Conservation (phyloP, 306 rosid species). For the Hippophae tibetana region DNA sequence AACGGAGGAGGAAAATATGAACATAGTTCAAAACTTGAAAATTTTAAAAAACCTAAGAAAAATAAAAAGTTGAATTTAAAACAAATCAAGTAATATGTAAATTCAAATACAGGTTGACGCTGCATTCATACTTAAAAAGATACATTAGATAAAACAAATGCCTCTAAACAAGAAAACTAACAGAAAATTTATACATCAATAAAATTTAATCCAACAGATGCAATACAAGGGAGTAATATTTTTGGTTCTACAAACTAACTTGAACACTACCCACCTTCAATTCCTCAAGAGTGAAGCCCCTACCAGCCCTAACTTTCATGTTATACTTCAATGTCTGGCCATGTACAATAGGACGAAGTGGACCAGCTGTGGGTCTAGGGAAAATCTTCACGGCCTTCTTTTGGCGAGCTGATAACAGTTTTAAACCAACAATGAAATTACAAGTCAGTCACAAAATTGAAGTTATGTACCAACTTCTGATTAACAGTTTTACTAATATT, state of each 20-base stretch:
- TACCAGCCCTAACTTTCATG: constrained; percentile 4
- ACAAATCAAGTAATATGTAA: too few species aligned
- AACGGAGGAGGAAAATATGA: background rate
- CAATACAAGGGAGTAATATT: too few species aligned
- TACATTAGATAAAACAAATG: background rate
- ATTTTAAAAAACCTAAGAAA: background rate
- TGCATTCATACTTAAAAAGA: background rate
- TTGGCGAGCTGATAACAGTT: constrained; percentile 40
- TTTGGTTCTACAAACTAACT: background rate
- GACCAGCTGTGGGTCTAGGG: constrained; percentile 61
- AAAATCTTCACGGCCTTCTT: constrained; percentile 65
- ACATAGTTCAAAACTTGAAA: background rate
- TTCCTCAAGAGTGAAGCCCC: constrained; percentile 52
- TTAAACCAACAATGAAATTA: background rate
- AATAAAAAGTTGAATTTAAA: background rate
- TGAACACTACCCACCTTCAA: constrained; percentile 23
- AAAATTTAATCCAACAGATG: too few species aligned
- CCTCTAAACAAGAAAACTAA: background rate
- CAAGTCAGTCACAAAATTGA: background rate
- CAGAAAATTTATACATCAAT: background rate
- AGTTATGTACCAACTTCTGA: too few species aligned
- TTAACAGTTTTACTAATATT: background rate
- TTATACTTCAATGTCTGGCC: constrained; percentile 51
- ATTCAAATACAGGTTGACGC: too few species aligned
- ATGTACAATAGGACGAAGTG: constrained; percentile 55